phyloP scores from a whole-genome alignment of 2,329 filamentous ascomycete genomes.

The Xylariales sp. region DNA sequence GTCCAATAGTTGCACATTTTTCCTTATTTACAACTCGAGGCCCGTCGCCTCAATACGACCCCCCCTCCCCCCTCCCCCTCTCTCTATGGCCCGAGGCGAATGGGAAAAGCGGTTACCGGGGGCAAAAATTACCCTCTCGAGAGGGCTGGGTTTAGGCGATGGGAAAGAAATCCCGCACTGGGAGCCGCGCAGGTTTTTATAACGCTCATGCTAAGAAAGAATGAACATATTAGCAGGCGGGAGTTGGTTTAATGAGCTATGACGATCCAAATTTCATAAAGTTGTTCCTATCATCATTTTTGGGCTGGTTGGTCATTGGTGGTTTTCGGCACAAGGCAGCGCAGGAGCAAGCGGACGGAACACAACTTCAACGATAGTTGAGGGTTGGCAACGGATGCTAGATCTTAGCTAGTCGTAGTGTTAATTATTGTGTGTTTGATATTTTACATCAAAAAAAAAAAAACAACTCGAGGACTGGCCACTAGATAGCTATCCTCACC shows the following conservation, averaged over 20 bases:
- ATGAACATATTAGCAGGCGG: neutral
- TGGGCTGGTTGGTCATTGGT: neutral
- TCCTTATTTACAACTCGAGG: no score
- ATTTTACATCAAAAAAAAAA: neutral
- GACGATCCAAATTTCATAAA: neutral
- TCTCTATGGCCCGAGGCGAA: neutral
- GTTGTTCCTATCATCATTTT: neutral
- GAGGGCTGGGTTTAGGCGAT: no score
- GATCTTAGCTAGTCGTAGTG: no score
- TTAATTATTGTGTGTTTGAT: no score
- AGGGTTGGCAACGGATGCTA: no score
- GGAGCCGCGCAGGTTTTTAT: neutral
- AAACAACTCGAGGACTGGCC: neutral
- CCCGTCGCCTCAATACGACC: neutral
- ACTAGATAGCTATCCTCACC: neutral
- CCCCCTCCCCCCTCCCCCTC: neutral
- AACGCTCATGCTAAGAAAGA: neutral
- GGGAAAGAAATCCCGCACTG: neutral
- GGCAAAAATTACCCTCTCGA: no score
- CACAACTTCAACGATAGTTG: neutral
- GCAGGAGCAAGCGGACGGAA: conserved; percentile 3
- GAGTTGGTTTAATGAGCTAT: conserved; percentile 8
- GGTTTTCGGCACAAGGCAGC: neutral
- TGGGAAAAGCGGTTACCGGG: neutral
- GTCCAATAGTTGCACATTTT: neutral